Percentiles rank a stretch among this genome's conserved stretches.
Conservation (phyloP, 208 protist genomes). For the Tritrichomonas musculus region DNA sequence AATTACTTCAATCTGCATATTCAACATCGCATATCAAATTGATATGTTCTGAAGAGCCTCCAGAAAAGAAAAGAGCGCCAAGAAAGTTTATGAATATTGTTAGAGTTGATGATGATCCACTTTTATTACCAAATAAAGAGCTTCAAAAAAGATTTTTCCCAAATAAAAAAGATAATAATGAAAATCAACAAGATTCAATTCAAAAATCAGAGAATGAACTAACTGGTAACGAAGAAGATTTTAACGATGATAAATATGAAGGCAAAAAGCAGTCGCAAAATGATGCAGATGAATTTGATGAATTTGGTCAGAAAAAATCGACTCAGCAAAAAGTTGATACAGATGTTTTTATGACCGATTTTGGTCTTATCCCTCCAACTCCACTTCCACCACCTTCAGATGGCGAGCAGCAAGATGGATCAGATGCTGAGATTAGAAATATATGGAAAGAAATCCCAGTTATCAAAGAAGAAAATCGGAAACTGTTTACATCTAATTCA, state of each 20-base stretch:
- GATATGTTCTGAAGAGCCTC: neutral
- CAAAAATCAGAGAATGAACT: no score
- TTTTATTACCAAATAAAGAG: neutral
- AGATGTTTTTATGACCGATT: neutral
- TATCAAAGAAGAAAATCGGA: neutral
- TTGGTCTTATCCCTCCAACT: neutral
- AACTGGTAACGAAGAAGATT: neutral
- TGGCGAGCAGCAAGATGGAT: neutral
- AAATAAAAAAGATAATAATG: no score
- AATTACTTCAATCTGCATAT: neutral
- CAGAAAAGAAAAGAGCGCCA: neutral
- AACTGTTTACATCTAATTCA: neutral
- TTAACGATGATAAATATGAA: neutral
- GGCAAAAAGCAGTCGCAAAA: neutral
- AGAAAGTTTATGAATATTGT: neutral
- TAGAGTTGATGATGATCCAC: neutral
- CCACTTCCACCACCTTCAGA: neutral
- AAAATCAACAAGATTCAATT: no score
- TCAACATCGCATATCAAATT: neutral
- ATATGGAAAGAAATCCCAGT: slow-evolving; percentile 29
- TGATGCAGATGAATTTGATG: neutral
- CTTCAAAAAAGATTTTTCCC: no score
- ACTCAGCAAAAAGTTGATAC: neutral
- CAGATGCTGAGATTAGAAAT: no score
- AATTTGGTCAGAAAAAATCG: no score